Evolutionary conservation across 1,284 basidiomycete species (phyloP).

Genomic region (Hemileia vastatrix): DNA sequence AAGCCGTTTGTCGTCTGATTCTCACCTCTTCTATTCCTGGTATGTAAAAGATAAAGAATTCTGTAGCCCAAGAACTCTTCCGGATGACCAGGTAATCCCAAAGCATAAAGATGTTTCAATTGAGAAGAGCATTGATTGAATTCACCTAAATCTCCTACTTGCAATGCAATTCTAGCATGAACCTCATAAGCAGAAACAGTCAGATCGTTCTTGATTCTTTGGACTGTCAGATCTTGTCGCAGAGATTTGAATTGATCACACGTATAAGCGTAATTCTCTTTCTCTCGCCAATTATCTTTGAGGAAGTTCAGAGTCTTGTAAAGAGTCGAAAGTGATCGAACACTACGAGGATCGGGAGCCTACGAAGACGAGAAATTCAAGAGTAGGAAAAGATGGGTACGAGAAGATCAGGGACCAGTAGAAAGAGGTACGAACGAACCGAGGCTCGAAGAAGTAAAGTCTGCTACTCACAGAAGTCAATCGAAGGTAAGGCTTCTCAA

Average conservation of each 20-base stretch:
- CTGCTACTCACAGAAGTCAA: conserved; percentile 31
- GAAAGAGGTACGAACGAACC: too few species aligned
- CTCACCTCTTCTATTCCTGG: conserved; percentile 39
- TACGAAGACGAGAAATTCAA: not conserved
- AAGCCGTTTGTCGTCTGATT: too few species aligned
- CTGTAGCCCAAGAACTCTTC: conserved; percentile 43
- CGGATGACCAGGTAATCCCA: conserved; percentile 31
- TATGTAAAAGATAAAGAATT: conserved; percentile 42
- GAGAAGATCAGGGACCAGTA: too few species aligned
- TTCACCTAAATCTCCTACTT: conserved; percentile 40
- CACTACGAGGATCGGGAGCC: conserved; percentile 40
- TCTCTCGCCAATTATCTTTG: conserved; percentile 38
- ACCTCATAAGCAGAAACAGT: conserved; percentile 44
- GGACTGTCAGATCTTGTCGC: conserved; percentile 41
- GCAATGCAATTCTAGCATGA: conserved; percentile 42
- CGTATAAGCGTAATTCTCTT: conserved; percentile 41
- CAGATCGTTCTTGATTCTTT: conserved; percentile 44
- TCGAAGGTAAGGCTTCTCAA: conserved; percentile 43
- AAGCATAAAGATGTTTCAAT: conserved; percentile 36
- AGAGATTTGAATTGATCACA: conserved; percentile 44
- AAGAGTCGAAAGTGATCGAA: conserved; percentile 38
- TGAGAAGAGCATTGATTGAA: conserved; percentile 44
- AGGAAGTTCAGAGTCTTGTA: conserved; percentile 39
- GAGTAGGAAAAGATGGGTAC: not conserved
- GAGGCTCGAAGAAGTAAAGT: not conserved